phyloP scores from a whole-genome alignment of 2,329 filamentous ascomycete species.

The Gnomoniopsis sp. region DNA sequence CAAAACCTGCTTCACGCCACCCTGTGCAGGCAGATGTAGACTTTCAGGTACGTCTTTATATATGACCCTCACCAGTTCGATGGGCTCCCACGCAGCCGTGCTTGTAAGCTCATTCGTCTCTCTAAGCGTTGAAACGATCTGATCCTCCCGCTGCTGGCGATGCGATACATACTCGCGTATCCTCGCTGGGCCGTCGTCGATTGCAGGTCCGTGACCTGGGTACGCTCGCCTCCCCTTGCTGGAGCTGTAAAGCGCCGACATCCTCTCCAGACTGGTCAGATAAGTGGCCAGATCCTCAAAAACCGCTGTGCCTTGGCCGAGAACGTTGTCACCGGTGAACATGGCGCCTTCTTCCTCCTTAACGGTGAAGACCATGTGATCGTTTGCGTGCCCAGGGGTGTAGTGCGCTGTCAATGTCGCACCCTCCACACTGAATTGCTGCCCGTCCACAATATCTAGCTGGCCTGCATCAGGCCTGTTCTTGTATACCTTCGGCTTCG shows the following conservation, averaged over 20 bases:
- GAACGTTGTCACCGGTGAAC: slow-evolving; percentile 72
- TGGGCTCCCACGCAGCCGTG: slow-evolving; percentile 56
- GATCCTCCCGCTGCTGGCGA: slow-evolving; percentile 72
- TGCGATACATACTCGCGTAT: slow-evolving; percentile 83
- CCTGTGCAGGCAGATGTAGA: slow-evolving; percentile 72
- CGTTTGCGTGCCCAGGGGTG: slow-evolving; percentile 67
- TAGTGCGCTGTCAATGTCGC: slow-evolving; percentile 60
- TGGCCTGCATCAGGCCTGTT: slow-evolving; percentile 42
- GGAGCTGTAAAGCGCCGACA: slow-evolving; percentile 53
- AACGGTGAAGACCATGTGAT: slow-evolving; percentile 65
- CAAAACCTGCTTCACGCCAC: slow-evolving; percentile 74
- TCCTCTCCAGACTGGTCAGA: slow-evolving; percentile 56
- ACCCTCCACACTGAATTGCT: slow-evolving; percentile 47
- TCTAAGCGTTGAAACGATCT: slow-evolving; percentile 65
- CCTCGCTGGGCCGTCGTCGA: slow-evolving; percentile 68
- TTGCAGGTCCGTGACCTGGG: slow-evolving; percentile 80
- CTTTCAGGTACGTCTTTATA: slow-evolving; percentile 76
- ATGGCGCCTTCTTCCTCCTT: slow-evolving; percentile 56
- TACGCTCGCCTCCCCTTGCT: slow-evolving; percentile 60
- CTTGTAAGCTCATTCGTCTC: slow-evolving; percentile 27
- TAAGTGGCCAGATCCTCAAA: slow-evolving; percentile 67
- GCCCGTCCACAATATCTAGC: slow-evolving; percentile 40
- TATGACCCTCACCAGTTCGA: slow-evolving; percentile 84
- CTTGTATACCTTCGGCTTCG: slow-evolving; percentile 57
- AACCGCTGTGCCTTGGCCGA: slow-evolving; percentile 71